phyloP scores from a whole-genome alignment of 345 rosid genomes.

The Brassica rapa region DNA sequence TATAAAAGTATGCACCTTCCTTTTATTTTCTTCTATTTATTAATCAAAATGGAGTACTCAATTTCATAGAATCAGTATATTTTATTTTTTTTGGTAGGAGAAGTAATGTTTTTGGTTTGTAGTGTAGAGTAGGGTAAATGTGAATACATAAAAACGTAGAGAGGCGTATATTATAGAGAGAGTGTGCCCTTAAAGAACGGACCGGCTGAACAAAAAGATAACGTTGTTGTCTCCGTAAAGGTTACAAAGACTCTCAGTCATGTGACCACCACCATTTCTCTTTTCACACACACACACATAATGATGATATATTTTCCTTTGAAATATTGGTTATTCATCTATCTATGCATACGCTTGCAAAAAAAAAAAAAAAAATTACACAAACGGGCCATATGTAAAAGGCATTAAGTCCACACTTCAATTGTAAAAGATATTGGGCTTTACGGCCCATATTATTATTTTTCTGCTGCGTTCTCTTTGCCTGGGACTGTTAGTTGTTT shows the following conservation, averaged over 20 bases:
- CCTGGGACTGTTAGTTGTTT: no score
- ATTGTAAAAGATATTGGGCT: slow-evolving; percentile 3
- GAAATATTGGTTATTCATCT: not conserved
- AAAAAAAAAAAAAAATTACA: not conserved
- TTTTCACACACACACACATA: not conserved
- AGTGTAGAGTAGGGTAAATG: slow-evolving; percentile 35
- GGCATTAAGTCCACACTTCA: slow-evolving; percentile 8
- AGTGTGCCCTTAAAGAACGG: slow-evolving; percentile 30
- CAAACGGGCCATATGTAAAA: not conserved
- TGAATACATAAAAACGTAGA: slow-evolving; percentile 32
- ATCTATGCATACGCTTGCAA: not conserved
- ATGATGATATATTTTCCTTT: not conserved
- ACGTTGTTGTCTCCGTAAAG: slow-evolving; percentile 42
- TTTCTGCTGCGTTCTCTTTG: no score
- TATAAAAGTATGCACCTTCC: not conserved
- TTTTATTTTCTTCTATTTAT: not conserved
- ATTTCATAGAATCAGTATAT: not conserved
- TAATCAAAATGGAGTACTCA: not conserved
- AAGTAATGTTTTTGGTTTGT: slow-evolving; percentile 19
- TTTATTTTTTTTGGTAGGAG: not conserved
- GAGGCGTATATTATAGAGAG: slow-evolving; percentile 36
- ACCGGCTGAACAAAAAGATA: slow-evolving; percentile 31
- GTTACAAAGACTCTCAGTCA: slow-evolving; percentile 34
- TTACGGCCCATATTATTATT: slow-evolving; percentile 9
- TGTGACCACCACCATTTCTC: slow-evolving; percentile 34